Evolutionary conservation across 495 filamentous ascomycete genomes (phyloP).

Genomic region (Neurospora africana): DNA sequence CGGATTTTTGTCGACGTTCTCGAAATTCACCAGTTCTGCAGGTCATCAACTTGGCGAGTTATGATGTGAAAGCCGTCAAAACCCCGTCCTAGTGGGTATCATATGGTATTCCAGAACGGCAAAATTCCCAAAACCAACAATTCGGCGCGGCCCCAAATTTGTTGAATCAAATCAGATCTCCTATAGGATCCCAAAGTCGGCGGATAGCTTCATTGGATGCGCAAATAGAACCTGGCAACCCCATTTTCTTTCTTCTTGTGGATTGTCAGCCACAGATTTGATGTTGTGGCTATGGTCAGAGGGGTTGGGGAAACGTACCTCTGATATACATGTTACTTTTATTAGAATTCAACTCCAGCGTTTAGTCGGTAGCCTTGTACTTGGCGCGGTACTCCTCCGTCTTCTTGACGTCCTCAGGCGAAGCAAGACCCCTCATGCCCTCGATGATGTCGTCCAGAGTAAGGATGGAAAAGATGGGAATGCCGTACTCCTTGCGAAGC

Average conservation of each 20-base stretch:
- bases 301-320: background rate
- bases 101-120: background rate
- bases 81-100: background rate
- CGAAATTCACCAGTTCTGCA: background rate
- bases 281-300: background rate
- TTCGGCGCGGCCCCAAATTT: background rate
- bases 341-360: background rate
- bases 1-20: background rate
- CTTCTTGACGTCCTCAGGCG: slow-evolving; percentile 53
- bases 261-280: background rate
- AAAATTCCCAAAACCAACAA: background rate
- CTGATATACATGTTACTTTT: background rate
- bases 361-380: slow-evolving; percentile 54
- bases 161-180: background rate
- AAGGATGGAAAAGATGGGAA: slow-evolving; percentile 46
- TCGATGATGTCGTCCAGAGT: slow-evolving; percentile 73
- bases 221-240: background rate
- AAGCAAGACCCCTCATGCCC: slow-evolving; percentile 40
- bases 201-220: background rate
- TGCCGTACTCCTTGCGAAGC: slow-evolving; percentile 56
- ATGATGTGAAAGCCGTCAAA: background rate
- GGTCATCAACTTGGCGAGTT: slow-evolving; percentile 3
- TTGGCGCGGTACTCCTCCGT: slow-evolving; percentile 70
- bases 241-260: background rate
- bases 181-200: background rate